A percentile compares a stretch with the other conserved stretches of the same genome.
These are phyloP conservation scores for Zygoascus hellenicus DNA, from an alignment of 1,139 yeast genomes.

Conservation along the genomic window DNA sequence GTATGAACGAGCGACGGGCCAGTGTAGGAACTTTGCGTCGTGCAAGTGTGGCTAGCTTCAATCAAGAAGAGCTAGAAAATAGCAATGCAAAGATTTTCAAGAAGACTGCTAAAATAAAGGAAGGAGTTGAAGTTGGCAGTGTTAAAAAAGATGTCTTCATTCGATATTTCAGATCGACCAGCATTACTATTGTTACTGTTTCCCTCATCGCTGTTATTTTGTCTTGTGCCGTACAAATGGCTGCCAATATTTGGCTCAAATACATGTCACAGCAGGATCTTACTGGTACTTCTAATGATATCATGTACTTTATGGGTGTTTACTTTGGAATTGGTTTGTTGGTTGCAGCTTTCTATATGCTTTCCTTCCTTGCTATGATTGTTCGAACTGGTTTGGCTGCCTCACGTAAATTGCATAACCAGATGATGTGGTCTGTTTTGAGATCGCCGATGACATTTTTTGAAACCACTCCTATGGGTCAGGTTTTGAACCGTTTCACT, in stretches of 20 bases:
- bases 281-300: slow-evolving; percentile 62
- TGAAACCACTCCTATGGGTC: slow-evolving; percentile 53
- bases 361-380: slow-evolving; percentile 80
- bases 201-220: slow-evolving; percentile 43
- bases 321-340: slow-evolving; percentile 70
- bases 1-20: slow-evolving; percentile 12
- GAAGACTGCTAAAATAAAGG: slow-evolving; percentile 17
- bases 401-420: slow-evolving; percentile 66
- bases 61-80: slow-evolving; percentile 25
- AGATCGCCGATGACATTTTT: slow-evolving; percentile 54
- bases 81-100: slow-evolving; percentile 26
- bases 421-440: slow-evolving; percentile 65
- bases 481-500: slow-evolving; percentile 57
- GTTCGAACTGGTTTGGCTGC: slow-evolving; percentile 85
- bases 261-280: slow-evolving; percentile 94
- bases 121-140: slow-evolving; percentile 17
- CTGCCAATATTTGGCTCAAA: slow-evolving; percentile 83
- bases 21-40: slow-evolving; percentile 49
- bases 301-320: slow-evolving; percentile 60
- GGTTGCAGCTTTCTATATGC: slow-evolving; percentile 58
- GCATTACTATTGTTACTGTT: slow-evolving; percentile 56
- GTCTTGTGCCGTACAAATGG: slow-evolving; percentile 55
- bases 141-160: slow-evolving; percentile 49
- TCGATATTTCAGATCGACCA: slow-evolving; percentile 84
- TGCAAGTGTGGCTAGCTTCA: slow-evolving; percentile 59